Conservation (phyloP, 2,329 filamentous ascomycete species). For the Ophidiomyces ophidiicola region DNA sequence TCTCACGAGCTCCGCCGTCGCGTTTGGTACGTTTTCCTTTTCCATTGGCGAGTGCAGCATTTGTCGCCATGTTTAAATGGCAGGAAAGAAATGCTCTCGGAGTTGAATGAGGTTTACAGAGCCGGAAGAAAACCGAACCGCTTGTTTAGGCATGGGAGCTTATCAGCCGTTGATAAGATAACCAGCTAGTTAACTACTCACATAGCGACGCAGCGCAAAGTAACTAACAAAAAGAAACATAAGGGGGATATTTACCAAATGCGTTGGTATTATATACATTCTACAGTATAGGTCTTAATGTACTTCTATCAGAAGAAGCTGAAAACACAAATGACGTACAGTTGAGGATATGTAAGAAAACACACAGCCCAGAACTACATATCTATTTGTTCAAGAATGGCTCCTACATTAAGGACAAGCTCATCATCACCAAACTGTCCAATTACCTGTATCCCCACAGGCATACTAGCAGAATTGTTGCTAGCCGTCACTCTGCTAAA, state of each 20-base stretch:
- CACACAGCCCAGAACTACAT: background rate
- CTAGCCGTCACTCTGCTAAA: constrained; percentile 19
- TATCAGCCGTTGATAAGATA: constrained; percentile 6
- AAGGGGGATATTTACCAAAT: no score
- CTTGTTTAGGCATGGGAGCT: background rate
- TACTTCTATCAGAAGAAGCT: no score
- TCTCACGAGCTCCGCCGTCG: constrained; percentile 30
- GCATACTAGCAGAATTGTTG: constrained; percentile 10
- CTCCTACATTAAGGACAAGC: constrained; percentile 30
- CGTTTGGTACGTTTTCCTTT: constrained; percentile 32
- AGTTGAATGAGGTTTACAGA: background rate
- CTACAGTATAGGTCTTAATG: no score
- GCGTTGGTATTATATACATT: no score
- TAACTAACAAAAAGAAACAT: no score
- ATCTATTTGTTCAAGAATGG: constrained; percentile 22
- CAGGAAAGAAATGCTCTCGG: background rate
- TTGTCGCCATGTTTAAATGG: constrained; percentile 6
- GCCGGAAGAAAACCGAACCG: background rate
- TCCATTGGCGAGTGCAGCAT: constrained; percentile 8
- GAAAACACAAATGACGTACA: no score
- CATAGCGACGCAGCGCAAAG: background rate
- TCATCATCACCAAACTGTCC: constrained; percentile 39
- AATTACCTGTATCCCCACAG: constrained; percentile 36
- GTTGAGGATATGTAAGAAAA: background rate
- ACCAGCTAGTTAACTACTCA: background rate